These are phyloP conservation scores for Elymus sibiricus DNA, from an alignment of 176 grass and related monocot species.

Conservation along the genomic window DNA sequence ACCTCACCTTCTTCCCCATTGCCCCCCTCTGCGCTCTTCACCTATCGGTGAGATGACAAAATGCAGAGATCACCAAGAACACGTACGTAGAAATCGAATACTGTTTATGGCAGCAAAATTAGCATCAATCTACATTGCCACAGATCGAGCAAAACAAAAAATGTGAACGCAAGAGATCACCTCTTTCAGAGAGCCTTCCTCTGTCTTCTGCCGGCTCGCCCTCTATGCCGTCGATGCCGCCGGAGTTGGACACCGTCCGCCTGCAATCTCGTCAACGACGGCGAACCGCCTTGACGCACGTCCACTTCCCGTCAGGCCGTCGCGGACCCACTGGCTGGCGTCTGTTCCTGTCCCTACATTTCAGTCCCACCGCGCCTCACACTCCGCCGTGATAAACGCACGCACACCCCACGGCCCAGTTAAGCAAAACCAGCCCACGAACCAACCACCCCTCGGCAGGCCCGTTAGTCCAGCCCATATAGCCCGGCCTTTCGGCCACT, in stretches of 20 bases:
- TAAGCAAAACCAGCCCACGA: neutral
- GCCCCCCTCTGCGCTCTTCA: neutral
- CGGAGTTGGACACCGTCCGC: neutral
- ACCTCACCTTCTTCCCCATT: slow-evolving; percentile 62
- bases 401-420: neutral
- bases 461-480: neutral
- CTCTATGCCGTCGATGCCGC: neutral
- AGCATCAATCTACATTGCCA: neutral
- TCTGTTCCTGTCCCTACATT: slow-evolving; percentile 7
- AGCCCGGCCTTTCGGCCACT: neutral
- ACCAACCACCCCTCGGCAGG: neutral
- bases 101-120: neutral
- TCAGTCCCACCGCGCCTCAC: neutral
- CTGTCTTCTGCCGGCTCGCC: neutral
- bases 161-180: neutral
- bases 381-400: slow-evolving; percentile 7
- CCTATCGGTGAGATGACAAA: neutral
- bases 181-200: neutral
- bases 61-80: neutral
- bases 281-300: neutral
- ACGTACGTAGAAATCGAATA: neutral
- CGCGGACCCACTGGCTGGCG: neutral
- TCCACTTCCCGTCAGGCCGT: neutral
- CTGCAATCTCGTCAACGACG: slow-evolving; percentile 8
- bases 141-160: neutral